A percentile compares a stretch with the other conserved stretches of the same genome.
Evolutionary conservation across 768 basidiomycete genomes (phyloP).

Genomic region (Porpolomopsis calyptriformis): DNA sequence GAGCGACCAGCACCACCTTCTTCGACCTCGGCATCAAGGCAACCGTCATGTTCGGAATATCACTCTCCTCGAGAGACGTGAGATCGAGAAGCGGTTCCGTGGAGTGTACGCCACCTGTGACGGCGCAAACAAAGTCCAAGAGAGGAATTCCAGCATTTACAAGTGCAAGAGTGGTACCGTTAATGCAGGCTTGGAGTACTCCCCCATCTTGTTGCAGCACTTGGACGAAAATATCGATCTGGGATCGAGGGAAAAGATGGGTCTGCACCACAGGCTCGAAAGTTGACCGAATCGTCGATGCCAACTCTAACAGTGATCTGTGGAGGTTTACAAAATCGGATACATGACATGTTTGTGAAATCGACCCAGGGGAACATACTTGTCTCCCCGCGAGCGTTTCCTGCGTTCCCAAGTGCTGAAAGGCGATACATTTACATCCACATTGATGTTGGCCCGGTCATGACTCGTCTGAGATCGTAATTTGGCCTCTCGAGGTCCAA

Average conservation of each 20-base stretch:
- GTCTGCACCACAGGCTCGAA: conserved; percentile 94
- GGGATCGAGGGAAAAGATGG: conserved; percentile 82
- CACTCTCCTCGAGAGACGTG: conserved; percentile 80
- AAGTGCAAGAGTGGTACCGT: conserved; percentile 88
- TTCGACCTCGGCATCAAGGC: conserved; percentile 83
- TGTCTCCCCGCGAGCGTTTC: conserved; percentile 72
- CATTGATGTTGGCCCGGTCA: conserved; percentile 81
- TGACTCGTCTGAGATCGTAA: conserved; percentile 70
- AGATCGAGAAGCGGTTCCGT: conserved; percentile 79
- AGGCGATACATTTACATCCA: conserved; percentile 78
- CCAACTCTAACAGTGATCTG: conserved; percentile 83
- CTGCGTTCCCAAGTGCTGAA: conserved; percentile 79
- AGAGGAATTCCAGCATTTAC: conserved; percentile 85
- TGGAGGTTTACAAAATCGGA: no score
- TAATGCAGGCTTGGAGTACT: conserved; percentile 82
- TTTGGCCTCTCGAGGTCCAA: conserved; percentile 86
- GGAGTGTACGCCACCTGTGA: conserved; percentile 80
- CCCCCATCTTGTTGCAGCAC: conserved; percentile 93
- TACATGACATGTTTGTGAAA: conserved; percentile 5
- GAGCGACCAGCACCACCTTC: conserved; percentile 77
- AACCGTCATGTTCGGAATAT: conserved; percentile 79
- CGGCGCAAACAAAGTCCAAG: conserved; percentile 82
- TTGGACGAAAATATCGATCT: conserved; percentile 91
- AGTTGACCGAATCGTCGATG: conserved; percentile 79
- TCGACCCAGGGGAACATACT: conserved; percentile 34